Conservation (phyloP, 257 asterid genomes). For the Gardenia jasminoides region DNA sequence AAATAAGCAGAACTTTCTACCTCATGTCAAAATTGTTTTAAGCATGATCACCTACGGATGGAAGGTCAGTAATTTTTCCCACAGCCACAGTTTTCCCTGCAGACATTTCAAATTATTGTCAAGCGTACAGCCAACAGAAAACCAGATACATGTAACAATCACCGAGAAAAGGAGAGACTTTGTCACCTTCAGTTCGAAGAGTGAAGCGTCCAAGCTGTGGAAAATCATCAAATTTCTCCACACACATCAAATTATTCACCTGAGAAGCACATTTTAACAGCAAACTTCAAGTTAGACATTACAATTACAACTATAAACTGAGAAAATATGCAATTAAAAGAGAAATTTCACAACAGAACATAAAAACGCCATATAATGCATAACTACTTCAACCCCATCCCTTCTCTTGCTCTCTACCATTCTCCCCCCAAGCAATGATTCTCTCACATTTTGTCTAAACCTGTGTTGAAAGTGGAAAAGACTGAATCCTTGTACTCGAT, state of each 20-base stretch:
- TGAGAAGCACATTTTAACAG: conserved; percentile 34
- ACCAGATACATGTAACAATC: conserved; percentile 4
- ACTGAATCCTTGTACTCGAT: neutral
- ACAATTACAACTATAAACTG: neutral
- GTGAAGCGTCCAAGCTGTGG: conserved; percentile 91
- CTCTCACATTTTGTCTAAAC: neutral
- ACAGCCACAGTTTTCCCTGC: conserved; percentile 64
- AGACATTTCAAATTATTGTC: neutral
- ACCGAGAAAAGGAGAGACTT: conserved; percentile 4
- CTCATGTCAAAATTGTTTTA: conserved; percentile 17
- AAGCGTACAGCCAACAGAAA: neutral
- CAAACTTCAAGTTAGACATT: conserved; percentile 2
- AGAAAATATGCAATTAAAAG: neutral
- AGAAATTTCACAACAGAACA: neutral
- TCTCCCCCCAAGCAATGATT: neutral
- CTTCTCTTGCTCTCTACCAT: neutral
- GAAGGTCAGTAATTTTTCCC: conserved; percentile 40
- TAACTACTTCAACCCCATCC: neutral
- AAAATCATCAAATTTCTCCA: conserved; percentile 74
- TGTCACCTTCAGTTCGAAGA: conserved; percentile 86
- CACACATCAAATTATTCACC: conserved; percentile 73
- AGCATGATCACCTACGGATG: conserved; percentile 18
- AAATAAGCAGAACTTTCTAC: conserved; percentile 5
- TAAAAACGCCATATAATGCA: too few species aligned
- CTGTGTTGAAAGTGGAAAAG: neutral